phyloP scores from a whole-genome alignment of 345 rosid genomes.

The Pseudoturritis turrita region DNA sequence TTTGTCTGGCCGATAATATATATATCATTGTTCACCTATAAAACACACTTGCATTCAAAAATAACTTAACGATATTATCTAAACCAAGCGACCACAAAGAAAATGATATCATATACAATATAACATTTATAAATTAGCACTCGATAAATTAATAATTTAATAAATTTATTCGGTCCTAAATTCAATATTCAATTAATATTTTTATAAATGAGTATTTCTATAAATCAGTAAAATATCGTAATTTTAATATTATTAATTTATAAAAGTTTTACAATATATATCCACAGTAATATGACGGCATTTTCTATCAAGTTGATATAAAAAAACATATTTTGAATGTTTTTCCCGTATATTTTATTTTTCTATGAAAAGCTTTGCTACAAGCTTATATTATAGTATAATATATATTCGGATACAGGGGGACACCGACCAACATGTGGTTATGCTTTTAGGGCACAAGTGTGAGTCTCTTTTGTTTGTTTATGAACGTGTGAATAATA shows the following conservation, averaged over 20 bases:
- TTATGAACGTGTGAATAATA: conserved; percentile 11
- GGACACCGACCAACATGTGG: conserved; percentile 40
- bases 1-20: neutral
- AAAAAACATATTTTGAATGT: neutral
- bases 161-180: too few species aligned
- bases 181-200: too few species aligned
- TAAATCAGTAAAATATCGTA: too few species aligned
- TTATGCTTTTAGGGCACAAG: conserved; percentile 40
- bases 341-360: neutral
- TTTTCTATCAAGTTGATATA: conserved; percentile 20
- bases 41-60: neutral
- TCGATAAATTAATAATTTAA: too few species aligned
- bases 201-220: too few species aligned
- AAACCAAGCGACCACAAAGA: neutral
- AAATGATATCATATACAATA: conserved; percentile 18
- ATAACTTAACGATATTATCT: neutral
- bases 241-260: too few species aligned
- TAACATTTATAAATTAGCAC: too few species aligned
- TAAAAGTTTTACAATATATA: too few species aligned
- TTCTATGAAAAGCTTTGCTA: neutral
- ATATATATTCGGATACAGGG: conserved; percentile 10
- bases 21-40: neutral
- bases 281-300: too few species aligned
- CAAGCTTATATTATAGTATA: neutral
- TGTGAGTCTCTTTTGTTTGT: conserved; percentile 21